These are phyloP conservation scores for Exophiala bonariae DNA, from an alignment of 2,329 filamentous ascomycete species.

Conservation along the genomic window DNA sequence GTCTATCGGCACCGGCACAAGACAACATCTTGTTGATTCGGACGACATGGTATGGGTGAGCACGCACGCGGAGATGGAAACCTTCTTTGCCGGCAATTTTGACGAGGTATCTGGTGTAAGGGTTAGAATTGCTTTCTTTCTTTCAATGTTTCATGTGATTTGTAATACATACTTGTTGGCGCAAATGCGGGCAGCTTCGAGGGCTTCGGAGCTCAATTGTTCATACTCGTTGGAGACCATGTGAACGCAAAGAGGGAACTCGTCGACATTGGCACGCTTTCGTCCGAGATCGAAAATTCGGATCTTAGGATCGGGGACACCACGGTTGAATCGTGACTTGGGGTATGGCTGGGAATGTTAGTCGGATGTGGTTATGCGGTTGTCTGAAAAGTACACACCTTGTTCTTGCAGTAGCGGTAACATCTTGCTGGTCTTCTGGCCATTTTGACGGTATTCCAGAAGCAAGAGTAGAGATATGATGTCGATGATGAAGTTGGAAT, in stretches of 20 bases:
- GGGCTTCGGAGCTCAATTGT: constrained; percentile 98
- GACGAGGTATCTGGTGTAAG: constrained; percentile 60
- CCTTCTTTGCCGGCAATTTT: constrained; percentile 70
- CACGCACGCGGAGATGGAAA: constrained; percentile 73
- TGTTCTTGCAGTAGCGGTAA: constrained; percentile 99
- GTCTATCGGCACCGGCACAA: constrained; percentile 99
- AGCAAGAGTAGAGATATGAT: constrained; percentile 47
- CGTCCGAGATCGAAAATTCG: constrained; percentile 98
- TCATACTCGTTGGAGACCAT: constrained; percentile 99
- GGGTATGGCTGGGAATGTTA: constrained; percentile 73
- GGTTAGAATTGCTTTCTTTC: constrained; percentile 12
- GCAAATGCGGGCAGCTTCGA: constrained; percentile 99
- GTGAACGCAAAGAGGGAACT: constrained; percentile 99
- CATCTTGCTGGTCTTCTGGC: constrained; percentile 98
- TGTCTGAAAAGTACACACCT: constrained; percentile 66
- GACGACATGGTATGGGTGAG: constrained; percentile 99
- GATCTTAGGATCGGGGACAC: constrained; percentile 81
- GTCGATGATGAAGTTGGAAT: constrained; percentile 25
- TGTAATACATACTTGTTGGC: constrained; percentile 81
- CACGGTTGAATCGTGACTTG: constrained; percentile 99
- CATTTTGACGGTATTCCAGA: constrained; percentile 75
- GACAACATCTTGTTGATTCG: constrained; percentile 99
- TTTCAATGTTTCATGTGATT: constrained; percentile 3
- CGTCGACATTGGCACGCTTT: constrained; percentile 98
- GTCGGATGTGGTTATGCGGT: not conserved